Evolutionary conservation across 2,329 filamentous ascomycete species (phyloP).

Genomic region (Juglanconis sp.): DNA sequence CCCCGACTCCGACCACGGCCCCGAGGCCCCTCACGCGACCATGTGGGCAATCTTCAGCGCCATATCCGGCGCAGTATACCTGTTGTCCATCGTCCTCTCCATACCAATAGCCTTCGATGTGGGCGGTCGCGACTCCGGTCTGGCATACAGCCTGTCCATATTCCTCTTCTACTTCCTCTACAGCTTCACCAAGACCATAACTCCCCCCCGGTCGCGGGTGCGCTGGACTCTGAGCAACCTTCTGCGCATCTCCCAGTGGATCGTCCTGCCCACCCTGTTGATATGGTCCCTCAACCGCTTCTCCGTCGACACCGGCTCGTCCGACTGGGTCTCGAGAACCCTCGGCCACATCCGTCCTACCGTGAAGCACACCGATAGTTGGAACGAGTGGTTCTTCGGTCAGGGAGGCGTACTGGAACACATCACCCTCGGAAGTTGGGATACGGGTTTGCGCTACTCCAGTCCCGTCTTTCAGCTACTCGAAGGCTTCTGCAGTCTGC

Average conservation of each 20-base stretch:
- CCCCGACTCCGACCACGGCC: conserved; percentile 16
- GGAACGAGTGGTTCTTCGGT: conserved; percentile 87
- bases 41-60: conserved; percentile 84
- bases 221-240: conserved; percentile 67
- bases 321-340: conserved; percentile 79
- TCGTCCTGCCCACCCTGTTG: conserved; percentile 79
- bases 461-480: conserved; percentile 91
- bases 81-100: conserved; percentile 88
- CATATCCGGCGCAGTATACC: conserved; percentile 78
- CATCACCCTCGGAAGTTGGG: conserved; percentile 80
- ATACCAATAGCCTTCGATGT: conserved; percentile 98
- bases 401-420: conserved; percentile 77
- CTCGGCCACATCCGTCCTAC: conserved; percentile 63
- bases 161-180: conserved; percentile 89
- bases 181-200: conserved; percentile 74
- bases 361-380: conserved; percentile 55
- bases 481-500: conserved; percentile 92
- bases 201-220: conserved; percentile 73
- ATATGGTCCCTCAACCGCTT: conserved; percentile 97
- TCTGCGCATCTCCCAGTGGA: conserved; percentile 76
- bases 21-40: neutral
- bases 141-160: conserved; percentile 88
- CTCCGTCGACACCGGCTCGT: conserved; percentile 77
- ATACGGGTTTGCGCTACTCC: conserved; percentile 82
- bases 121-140: conserved; percentile 86